Evolutionary conservation across 2,329 filamentous ascomycete genomes (phyloP).

Genomic region (Pseudogymnoascus sp.): DNA sequence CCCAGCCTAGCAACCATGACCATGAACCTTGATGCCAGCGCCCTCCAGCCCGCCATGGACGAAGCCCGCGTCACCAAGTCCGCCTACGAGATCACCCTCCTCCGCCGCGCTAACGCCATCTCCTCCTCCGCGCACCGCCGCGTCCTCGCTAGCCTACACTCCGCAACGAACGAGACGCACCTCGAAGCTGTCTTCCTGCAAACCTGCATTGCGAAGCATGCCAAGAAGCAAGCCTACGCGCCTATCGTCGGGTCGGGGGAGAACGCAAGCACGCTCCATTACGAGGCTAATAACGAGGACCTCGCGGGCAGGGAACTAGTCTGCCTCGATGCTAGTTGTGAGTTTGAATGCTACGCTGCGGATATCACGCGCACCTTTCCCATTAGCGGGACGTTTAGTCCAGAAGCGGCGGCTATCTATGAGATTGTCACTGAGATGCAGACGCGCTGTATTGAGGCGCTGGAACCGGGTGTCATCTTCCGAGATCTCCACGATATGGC

Average conservation of each 20-base stretch:
- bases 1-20: slow-evolving; percentile 35
- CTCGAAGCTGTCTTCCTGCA: slow-evolving; percentile 70
- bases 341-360: slow-evolving; percentile 77
- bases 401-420: slow-evolving; percentile 66
- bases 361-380: slow-evolving; percentile 88
- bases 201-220: slow-evolving; percentile 62
- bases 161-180: slow-evolving; percentile 68
- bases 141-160: slow-evolving; percentile 55
- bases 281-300: slow-evolving; percentile 67
- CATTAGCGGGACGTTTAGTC: slow-evolving; percentile 58
- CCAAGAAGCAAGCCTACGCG: slow-evolving; percentile 73
- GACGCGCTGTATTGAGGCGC: slow-evolving; percentile 56
- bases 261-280: slow-evolving; percentile 84
- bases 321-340: slow-evolving; percentile 79
- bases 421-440: slow-evolving; percentile 76
- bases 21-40: slow-evolving; percentile 41
- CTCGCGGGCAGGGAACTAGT: slow-evolving; percentile 64
- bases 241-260: slow-evolving; percentile 77
- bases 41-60: slow-evolving; percentile 66
- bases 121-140: slow-evolving; percentile 68
- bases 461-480: slow-evolving; percentile 63
- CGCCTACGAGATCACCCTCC: slow-evolving; percentile 73
- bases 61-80: slow-evolving; percentile 74
- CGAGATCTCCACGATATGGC: slow-evolving; percentile 65
- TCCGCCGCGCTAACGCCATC: slow-evolving; percentile 72